These are phyloP conservation scores for Rhizophora apiculata DNA, from an alignment of 345 rosid species.

Conservation along the genomic window DNA sequence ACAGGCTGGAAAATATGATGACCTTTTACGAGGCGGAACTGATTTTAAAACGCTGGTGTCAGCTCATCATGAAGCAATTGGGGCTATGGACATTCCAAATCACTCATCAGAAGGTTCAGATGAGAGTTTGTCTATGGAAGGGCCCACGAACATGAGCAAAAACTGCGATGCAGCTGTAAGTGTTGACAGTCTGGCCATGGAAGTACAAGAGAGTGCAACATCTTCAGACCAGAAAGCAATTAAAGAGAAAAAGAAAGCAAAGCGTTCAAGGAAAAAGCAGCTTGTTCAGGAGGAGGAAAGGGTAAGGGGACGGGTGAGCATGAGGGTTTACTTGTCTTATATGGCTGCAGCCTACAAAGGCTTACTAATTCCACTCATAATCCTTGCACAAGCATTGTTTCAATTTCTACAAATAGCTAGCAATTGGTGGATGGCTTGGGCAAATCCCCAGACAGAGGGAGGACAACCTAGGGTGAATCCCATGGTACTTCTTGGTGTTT, in stretches of 20 bases:
- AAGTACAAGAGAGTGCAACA: conserved; percentile 78
- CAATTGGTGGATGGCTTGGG: conserved; percentile 99
- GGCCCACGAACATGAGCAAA: conserved; percentile 36
- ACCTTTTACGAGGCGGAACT: conserved; percentile 95
- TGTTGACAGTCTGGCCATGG: conserved; percentile 74
- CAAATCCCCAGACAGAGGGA: conserved; percentile 96
- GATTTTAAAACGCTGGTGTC: conserved; percentile 90
- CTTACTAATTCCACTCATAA: conserved; percentile 77
- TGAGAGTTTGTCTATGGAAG: conserved; percentile 46
- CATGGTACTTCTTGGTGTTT: conserved; percentile 78
- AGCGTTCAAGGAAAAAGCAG: conserved; percentile 87
- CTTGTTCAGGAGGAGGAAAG: conserved; percentile 99
- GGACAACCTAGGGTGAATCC: conserved; percentile 79
- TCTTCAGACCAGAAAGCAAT: conserved; percentile 73
- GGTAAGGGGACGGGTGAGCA: conserved; percentile 89
- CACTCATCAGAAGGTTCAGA: conserved; percentile 91
- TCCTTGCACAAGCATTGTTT: conserved; percentile 78
- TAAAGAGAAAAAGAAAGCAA: conserved; percentile 83
- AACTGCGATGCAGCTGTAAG: conserved; percentile 54
- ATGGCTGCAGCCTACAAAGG: conserved; percentile 99
- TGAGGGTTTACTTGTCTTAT: conserved; percentile 95
- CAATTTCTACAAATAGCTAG: conserved; percentile 99
- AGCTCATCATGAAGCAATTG: conserved; percentile 98
- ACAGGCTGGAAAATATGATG: conserved; percentile 97
- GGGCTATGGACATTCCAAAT: conserved; percentile 86